Base-by-base conservation (phyloP, 2,329 filamentous ascomycete genomes). In the Ceratocystis colombiana region DNA sequence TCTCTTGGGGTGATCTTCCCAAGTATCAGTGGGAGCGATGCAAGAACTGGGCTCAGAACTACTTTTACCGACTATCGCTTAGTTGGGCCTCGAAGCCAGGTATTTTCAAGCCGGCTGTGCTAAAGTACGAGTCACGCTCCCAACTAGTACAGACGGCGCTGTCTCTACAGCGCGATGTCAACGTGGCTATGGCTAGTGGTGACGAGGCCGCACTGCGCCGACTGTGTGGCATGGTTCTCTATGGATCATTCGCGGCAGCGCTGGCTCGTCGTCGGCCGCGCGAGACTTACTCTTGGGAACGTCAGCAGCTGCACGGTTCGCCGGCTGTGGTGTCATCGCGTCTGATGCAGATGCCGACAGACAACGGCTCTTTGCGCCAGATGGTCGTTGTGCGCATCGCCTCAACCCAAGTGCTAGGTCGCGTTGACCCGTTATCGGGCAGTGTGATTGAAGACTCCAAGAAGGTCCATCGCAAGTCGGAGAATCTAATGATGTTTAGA, bases 401-500 rank as follows among this genome's bases (percentile, higher is more conserved):
- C 33, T 84, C 81, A 67, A 77, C 76, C 41, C 86, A 88, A 75
- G 77, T 77, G 70, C 74, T 83, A 45, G 76, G 76, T 6, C 77
- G 79, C 70, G 75, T 76, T 68, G 73, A 77, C 62, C 70, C 68
- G 6, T 68, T 65, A 1, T 76, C 75, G 17, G 78, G 76, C 15
- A 70, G 73, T 68, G 70, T 75, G n/a, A 72, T 83, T 6, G 74
- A 77, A 0, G 80, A 79, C 1, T 78, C 75, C 68, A 77, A 78
- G 57, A 79, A 79, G 71, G 76, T 80, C 69, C 80, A 81, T 71
- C 76, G 82, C 62, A 78, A 86, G 70, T 73, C 79, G 1, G 88
- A 90, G 77, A 84, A 89, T 71, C 69, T 90, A 3, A 85, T 88
- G 48, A 70, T 90, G 59, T 82, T 84, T 71, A 72, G 79, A 33